phyloP scores from a whole-genome alignment of 345 rosid genomes.

The Aurinia saxatilis region DNA sequence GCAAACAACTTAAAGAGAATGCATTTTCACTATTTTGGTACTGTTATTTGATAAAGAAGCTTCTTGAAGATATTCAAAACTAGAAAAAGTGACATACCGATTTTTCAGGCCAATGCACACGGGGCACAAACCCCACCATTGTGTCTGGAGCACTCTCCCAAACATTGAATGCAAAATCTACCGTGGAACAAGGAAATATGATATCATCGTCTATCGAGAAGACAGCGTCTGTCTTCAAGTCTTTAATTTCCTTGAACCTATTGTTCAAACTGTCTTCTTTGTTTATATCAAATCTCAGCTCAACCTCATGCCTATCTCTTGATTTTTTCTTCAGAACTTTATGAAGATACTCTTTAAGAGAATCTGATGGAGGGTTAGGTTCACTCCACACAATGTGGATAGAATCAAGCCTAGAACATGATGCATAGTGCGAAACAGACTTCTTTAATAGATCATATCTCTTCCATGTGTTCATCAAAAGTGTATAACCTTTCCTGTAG shows the following conservation, averaged over 20 bases:
- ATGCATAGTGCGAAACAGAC: constrained; percentile 72
- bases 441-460: constrained; percentile 84
- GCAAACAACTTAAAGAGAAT: too few relatives aligned
- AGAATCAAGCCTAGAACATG: constrained; percentile 68
- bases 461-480: constrained; percentile 93
- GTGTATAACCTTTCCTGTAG: constrained; percentile 71
- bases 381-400: constrained; percentile 98
- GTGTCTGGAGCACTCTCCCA: constrained; percentile 87
- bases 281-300: constrained; percentile 67
- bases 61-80: neutral
- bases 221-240: constrained; percentile 74
- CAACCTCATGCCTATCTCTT: constrained; percentile 37
- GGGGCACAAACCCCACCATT: constrained; percentile 97
- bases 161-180: constrained; percentile 81
- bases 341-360: constrained; percentile 45
- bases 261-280: constrained; percentile 92
- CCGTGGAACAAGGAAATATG: constrained; percentile 77
- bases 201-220: constrained; percentile 91
- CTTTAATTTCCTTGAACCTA: constrained; percentile 75
- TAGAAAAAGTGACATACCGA: constrained; percentile 37
- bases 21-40: too few relatives aligned
- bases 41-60: neutral
- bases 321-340: constrained; percentile 40
- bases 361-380: constrained; percentile 80
- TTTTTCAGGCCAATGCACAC: constrained; percentile 63